Conservation (phyloP, 1,139 yeast species). For the Taphrina flavorubra region DNA sequence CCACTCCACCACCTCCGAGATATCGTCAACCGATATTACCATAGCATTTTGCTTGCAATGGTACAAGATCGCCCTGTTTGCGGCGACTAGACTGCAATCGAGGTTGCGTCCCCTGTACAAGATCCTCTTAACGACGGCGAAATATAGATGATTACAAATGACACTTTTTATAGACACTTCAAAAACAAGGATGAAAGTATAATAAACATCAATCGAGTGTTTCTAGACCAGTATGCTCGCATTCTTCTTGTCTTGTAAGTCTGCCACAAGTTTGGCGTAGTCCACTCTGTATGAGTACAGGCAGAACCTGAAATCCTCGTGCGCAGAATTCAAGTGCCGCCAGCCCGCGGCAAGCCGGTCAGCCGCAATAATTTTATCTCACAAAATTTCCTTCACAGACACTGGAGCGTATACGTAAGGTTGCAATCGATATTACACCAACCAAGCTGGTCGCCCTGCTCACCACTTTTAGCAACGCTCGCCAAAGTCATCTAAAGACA, state of each 20-base stretch:
- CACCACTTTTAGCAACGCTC: no score
- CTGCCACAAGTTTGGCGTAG: neutral
- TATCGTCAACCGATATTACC: conserved; percentile 25
- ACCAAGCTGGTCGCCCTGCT: no score
- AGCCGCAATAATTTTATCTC: conserved; percentile 12
- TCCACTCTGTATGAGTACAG: no score
- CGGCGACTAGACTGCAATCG: neutral
- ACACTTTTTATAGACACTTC: conserved; percentile 5
- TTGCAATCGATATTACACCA: no score
- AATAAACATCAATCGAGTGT: neutral
- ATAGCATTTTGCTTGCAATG: conserved; percentile 4
- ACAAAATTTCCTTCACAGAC: no score
- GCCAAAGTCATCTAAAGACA: no score
- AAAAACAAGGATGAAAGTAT: neutral
- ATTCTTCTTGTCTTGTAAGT: neutral
- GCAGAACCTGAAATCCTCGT: no score
- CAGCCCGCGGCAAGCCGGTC: conserved; percentile 3
- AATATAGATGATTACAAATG: conserved; percentile 4
- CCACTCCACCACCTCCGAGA: neutral
- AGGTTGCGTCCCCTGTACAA: neutral
- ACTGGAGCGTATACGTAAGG: no score
- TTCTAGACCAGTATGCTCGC: neutral
- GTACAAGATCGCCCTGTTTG: neutral
- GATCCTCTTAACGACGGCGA: conserved; percentile 26
- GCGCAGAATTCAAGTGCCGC: neutral